These are phyloP conservation scores for barrel medic (Medicago truncatula) DNA, from an alignment of 306 rosid genomes.

Conservation along the genomic window MtrunA17r5.0-ANR NC_053042.1:32602001-32602500, in stretches of 20 bases:
- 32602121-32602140: too few species aligned
- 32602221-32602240: neutral
- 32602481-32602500: slow-evolving; percentile 50
- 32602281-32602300: neutral
- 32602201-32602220: neutral
- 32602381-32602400: slow-evolving; percentile 79
- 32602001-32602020: neutral
- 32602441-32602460: slow-evolving; percentile 31
- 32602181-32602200: too few species aligned
- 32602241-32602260: neutral
- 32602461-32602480: slow-evolving; percentile 28
- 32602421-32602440: slow-evolving; percentile 45
- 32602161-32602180: too few species aligned
- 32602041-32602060: too few species aligned
- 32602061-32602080: too few species aligned
- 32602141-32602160: too few species aligned
- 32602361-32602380: neutral
- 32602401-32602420: slow-evolving; percentile 74
- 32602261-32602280: neutral
- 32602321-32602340: neutral
- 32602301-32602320: neutral
- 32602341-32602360: neutral
- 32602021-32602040: neutral
- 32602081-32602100: too few species aligned
- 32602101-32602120: too few species aligned